Evolutionary conservation across 768 basidiomycete genomes (phyloP).

Genomic region (Porpolomopsis calyptriformis): DNA sequence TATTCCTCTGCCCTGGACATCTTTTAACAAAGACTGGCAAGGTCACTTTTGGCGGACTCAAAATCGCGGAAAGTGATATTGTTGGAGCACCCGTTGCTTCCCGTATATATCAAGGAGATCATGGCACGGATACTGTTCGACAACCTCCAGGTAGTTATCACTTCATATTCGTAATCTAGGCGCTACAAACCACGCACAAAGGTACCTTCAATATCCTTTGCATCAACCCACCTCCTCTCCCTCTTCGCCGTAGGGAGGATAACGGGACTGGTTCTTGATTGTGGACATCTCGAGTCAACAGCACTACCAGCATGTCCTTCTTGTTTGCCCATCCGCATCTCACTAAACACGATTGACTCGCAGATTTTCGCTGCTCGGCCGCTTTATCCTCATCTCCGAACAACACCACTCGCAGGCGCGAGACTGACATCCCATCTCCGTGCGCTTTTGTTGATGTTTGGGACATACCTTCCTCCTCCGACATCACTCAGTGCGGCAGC

Average conservation of each 20-base stretch:
- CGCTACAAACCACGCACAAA: constrained; percentile 20
- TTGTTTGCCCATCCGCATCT: neutral
- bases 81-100: constrained; percentile 81
- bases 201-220: constrained; percentile 93
- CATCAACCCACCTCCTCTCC: constrained; percentile 76
- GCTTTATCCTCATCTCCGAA: constrained; percentile 68
- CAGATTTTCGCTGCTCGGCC: constrained; percentile 89
- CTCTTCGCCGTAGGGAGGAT: constrained; percentile 80
- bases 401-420: constrained; percentile 82
- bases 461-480: constrained; percentile 75
- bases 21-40: constrained; percentile 25
- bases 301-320: constrained; percentile 62
- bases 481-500: constrained; percentile 53
- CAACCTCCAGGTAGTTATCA: constrained; percentile 60
- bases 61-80: constrained; percentile 92
- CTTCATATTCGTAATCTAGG: neutral
- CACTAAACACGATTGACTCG: constrained; percentile 4
- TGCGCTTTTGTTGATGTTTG: constrained; percentile 73
- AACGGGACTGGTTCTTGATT: constrained; percentile 89
- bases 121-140: constrained; percentile 82
- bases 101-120: constrained; percentile 78
- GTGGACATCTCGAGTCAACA: constrained; percentile 84
- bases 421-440: constrained; percentile 73
- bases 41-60: constrained; percentile 87
- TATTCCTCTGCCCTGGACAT: constrained; percentile 2